Evolutionary conservation across 208 protist genomes (phyloP).

Genomic region (Acanthamoeba lenticulata): DNA sequence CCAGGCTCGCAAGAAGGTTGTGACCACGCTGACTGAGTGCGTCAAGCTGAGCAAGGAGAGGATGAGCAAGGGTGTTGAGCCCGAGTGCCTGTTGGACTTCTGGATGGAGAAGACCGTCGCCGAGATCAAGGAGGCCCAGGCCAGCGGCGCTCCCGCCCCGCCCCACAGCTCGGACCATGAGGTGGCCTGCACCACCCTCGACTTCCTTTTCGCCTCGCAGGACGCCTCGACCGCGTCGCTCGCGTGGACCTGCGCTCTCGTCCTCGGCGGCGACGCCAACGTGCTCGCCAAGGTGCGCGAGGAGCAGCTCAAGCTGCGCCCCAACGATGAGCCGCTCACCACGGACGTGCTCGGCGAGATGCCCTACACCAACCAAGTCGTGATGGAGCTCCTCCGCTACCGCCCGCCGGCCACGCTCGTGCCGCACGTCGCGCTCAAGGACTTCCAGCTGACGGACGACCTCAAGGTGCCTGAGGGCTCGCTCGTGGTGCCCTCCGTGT

Average conservation of each 20-base stretch:
- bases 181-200: conserved; percentile 92
- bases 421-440: conserved; percentile 81
- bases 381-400: conserved; percentile 85
- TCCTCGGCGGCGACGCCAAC: conserved; percentile 92
- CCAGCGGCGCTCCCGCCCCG: conserved; percentile 87
- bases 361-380: conserved; percentile 89
- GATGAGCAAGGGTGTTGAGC: conserved; percentile 83
- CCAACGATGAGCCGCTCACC: conserved; percentile 88
- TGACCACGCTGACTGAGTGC: conserved; percentile 88
- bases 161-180: conserved; percentile 88
- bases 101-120: conserved; percentile 89
- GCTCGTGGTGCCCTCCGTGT: conserved; percentile 93
- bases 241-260: conserved; percentile 90
- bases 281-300: conserved; percentile 90
- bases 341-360: conserved; percentile 92
- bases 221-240: conserved; percentile 87
- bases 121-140: conserved; percentile 81
- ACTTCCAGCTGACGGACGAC: conserved; percentile 78
- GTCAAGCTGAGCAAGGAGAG: conserved; percentile 79
- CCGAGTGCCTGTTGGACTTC: conserved; percentile 93
- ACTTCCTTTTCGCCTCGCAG: conserved; percentile 95
- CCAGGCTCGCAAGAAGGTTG: conserved; percentile 90
- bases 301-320: conserved; percentile 90
- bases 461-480: conserved; percentile 89
- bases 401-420: conserved; percentile 84